Evolutionary conservation across 805 yeast genomes (phyloP).

Genomic region (Candida berthetii): DNA sequence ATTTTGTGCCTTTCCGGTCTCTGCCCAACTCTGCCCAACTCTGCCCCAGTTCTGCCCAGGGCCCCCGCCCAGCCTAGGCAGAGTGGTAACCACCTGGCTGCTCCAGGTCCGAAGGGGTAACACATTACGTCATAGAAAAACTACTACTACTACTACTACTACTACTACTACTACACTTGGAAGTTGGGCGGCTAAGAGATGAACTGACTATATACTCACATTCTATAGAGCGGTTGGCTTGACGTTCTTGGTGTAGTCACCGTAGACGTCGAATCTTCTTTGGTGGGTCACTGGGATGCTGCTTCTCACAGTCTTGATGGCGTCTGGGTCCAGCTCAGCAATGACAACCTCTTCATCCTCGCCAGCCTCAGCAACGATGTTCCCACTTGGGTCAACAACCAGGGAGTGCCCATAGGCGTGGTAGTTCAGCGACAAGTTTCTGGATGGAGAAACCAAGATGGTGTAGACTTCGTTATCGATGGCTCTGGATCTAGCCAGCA

Average conservation of each 20-base stretch:
- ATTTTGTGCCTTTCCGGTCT: too few relatives aligned
- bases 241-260: constrained; percentile 15
- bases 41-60: too few relatives aligned
- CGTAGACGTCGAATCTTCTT: constrained; percentile 60
- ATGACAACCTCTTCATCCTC: constrained; percentile 71
- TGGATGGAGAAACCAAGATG: constrained; percentile 83
- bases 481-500: constrained; percentile 68
- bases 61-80: too few relatives aligned
- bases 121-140: too few relatives aligned
- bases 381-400: constrained; percentile 62
- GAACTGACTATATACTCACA: too few relatives aligned
- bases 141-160: too few relatives aligned
- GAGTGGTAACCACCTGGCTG: too few relatives aligned
- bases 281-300: constrained; percentile 68
- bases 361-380: constrained; percentile 68
- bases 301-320: constrained; percentile 48
- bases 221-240: constrained; percentile 9
- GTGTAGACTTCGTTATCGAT: constrained; percentile 72
- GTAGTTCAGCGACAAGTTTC: constrained; percentile 53
- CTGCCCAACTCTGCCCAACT: too few relatives aligned
- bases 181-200: background rate
- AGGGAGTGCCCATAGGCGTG: constrained; percentile 68
- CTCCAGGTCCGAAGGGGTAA: too few relatives aligned
- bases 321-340: constrained; percentile 64
- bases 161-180: too few relatives aligned